These are phyloP conservation scores for Puya raimondii DNA, from an alignment of 176 grass and related monocot species.

Conservation along the genomic window DNA sequence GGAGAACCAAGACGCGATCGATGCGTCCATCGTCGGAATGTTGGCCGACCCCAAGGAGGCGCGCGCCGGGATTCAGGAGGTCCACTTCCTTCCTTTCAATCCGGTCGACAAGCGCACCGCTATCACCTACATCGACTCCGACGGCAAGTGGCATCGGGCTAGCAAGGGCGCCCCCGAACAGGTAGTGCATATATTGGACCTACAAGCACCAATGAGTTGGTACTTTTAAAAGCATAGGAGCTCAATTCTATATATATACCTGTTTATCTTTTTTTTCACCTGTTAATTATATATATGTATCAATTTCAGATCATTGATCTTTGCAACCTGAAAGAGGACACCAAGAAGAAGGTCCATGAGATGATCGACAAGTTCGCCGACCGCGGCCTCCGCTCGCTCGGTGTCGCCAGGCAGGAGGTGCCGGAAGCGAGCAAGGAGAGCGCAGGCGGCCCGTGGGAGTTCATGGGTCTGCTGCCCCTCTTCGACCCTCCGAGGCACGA, in stretches of 20 bases:
- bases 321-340: slow-evolving; percentile 51
- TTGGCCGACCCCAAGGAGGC: slow-evolving; percentile 86
- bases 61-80: slow-evolving; percentile 67
- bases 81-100: slow-evolving; percentile 91
- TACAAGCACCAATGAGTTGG: no score
- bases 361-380: slow-evolving; percentile 82
- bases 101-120: slow-evolving; percentile 89
- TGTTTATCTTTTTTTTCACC: background rate
- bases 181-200: slow-evolving; percentile 4
- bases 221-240: no score
- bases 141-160: slow-evolving; percentile 68
- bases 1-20: slow-evolving; percentile 94
- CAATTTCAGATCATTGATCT: slow-evolving; percentile 66
- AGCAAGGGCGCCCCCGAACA: slow-evolving; percentile 96
- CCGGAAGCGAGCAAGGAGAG: slow-evolving; percentile 68
- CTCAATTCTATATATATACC: no score
- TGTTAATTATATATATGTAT: no score
- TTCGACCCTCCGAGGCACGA: slow-evolving; percentile 90
- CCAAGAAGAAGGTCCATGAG: slow-evolving; percentile 51
- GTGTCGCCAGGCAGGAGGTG: slow-evolving; percentile 66
- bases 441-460: slow-evolving; percentile 58
- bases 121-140: slow-evolving; percentile 81
- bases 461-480: slow-evolving; percentile 72
- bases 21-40: slow-evolving; percentile 80
- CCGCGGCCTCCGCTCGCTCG: slow-evolving; percentile 66